Percentiles rank a stretch among this genome's conserved stretches.
Conservation (phyloP, 2,329 filamentous ascomycete species). For the Bipolaris gigantea region DNA sequence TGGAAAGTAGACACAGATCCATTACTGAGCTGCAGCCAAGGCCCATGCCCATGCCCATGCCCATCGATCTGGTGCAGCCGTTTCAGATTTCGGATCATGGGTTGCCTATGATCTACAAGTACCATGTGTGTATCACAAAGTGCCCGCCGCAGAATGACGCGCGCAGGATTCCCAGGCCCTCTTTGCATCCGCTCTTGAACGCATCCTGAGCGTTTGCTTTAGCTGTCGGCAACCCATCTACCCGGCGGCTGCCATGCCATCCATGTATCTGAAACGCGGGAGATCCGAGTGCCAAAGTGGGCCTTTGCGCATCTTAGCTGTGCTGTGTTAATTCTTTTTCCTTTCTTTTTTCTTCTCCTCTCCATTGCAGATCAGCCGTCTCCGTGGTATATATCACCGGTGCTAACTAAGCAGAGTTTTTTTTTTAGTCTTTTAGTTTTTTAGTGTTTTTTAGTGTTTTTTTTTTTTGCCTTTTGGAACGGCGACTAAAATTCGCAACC, state of each 20-base stretch:
- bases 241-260: conserved; percentile 1
- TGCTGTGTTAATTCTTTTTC: neutral
- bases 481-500: neutral
- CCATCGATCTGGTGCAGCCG: neutral
- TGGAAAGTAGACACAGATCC: neutral
- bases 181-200: neutral
- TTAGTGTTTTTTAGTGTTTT: no score
- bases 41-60: neutral
- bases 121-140: conserved; percentile 6
- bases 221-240: neutral
- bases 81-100: conserved; percentile 9
- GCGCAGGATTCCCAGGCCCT: neutral
- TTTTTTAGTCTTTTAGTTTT: no score
- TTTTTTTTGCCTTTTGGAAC: neutral
- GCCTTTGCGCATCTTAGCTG: neutral
- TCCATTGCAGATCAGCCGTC: neutral
- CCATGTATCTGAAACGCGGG: conserved; percentile 8
- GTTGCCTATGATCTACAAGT: conserved; percentile 1
- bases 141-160: conserved; percentile 2
- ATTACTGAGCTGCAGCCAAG: conserved; percentile 1
- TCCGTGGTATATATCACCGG: neutral
- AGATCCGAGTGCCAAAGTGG: neutral
- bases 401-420: neutral
- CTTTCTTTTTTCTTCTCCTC: neutral
- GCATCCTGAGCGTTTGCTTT: neutral